Evolutionary conservation across 192 early-diverging fungal species (phyloP), one percentile per base, ranked within the genome.

Genomic region (Mycoemilia scoparia): DNA sequence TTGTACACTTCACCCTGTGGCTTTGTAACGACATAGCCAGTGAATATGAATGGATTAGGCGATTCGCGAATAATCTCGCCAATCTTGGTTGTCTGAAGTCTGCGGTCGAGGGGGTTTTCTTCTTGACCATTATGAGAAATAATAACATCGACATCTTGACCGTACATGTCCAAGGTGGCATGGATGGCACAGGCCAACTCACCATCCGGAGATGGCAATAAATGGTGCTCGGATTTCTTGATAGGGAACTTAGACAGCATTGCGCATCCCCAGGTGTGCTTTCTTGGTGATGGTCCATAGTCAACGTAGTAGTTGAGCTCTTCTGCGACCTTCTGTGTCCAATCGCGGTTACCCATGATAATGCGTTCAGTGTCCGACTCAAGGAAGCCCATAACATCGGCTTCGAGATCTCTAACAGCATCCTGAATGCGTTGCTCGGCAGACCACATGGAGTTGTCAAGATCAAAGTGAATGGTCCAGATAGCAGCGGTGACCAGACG

Each of bases 221-320:
- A 53, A 32, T 79, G 75, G 44, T 84, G 81, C 0, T 60, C 62
- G 11, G 78, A 81, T 18, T 57, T 59, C 40, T 67, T 47, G 39
- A 84, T 84, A n/a, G 75, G 81, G 62, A 81, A 84, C 49, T 81
- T 81, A 21, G 81, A 84, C 32, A 84, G 70, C 70, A 84, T 73
- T 2, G 73, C 57, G 42, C 81, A 84, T 5, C 81, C 81, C 81
- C 81, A 84, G 16, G 81, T 84, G 59, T 84, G 81, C 59, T 84
- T 81, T 43, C 72, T 74, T 6, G 78, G 74, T n/a, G 77, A 73
- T 29, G 81, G 81, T 10, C 81, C 80, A 51, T 78, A 84, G 57
- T 84, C 81, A 13, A 74, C 57, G 47, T 84, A 81, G 51, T 73
- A 75, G 32, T 69, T 64, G 4, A 84, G 64, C 39, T 79, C 73